Evolutionary conservation across 1,284 basidiomycete genomes (phyloP), one percentile per base, ranked within the genome.

Genomic region (Malassezia vespertilionis): DNA sequence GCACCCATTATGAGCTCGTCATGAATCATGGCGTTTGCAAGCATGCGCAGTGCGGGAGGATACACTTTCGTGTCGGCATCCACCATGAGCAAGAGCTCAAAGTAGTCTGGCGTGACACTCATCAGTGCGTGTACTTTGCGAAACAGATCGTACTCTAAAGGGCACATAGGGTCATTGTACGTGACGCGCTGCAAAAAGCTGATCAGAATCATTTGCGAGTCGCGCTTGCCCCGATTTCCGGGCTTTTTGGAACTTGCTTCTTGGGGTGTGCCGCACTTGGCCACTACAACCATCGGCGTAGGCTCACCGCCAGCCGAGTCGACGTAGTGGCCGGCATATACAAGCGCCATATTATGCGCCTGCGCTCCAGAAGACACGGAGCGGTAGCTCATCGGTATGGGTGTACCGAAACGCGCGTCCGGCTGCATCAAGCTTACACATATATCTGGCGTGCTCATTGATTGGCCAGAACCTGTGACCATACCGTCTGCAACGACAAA

Each of bases 31-130:
- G 85, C 87, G 72, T 95, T 61, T 34, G 53, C 30, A 14, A 70
- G 42, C 32, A 42, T 59, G 35, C 57, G 61, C 52, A 70, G 53
- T 20, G 61, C 54, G 28, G 57, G 44, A 4, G 62, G 64, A 28
- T 63, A 62, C 30, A 70, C 65, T 52, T 59, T 66, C 10, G 67
- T 93, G 72, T 99, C 93, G 50, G 93, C 93, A 73, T 99, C 93
- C 57, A 97, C 91, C 93, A 97, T 97, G 55, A 99, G 75, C 65
- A 83, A 84, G 32, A 93, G 83, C 75, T 99, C 93, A 65, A 97
- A 97, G 72, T 86, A 96, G 73, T 99, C 93, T 1, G 93, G 90
- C 1, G 93, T 96, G n/a, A 96, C 86, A 31, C 93, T 91, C 86
- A 95, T 96, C 37, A 97, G 78, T 33, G 85, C 79, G 62, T 96